Percentiles rank a stretch among this genome's conserved stretches.
phyloP scores from a whole-genome alignment of 805 yeast species.

The Barnettozyma siamensis region DNA sequence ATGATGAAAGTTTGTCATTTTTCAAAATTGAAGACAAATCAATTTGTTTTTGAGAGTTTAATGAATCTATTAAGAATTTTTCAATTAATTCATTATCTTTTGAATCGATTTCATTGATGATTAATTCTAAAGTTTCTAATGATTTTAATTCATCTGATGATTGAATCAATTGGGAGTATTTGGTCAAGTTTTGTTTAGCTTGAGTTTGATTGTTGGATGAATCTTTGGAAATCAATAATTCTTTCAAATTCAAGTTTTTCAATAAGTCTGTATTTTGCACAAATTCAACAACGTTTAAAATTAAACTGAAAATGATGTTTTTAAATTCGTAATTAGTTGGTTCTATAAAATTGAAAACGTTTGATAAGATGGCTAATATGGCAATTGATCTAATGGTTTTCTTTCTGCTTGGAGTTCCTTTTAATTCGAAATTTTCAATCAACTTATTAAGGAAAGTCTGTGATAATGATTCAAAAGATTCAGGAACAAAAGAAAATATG shows the following conservation, averaged over 20 bases:
- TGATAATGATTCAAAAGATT: conserved; percentile 6
- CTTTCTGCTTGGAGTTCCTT: conserved; percentile 9
- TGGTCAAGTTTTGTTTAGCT: conserved; percentile 1
- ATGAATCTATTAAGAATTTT: conserved; percentile 3
- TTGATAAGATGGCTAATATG: conserved; percentile 18
- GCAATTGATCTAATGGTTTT: conserved; percentile 11
- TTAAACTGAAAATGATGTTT: conserved; percentile 15
- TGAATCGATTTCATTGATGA: conserved; percentile 3
- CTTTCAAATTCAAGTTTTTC: conserved; percentile 1
- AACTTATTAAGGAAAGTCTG: conserved; percentile 2
- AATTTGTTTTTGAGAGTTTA: conserved; percentile 6
- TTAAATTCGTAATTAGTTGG: conserved; percentile 12
- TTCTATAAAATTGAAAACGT: conserved; percentile 17
- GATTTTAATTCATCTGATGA: conserved; percentile 3
- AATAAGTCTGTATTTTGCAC: conserved; percentile 6
- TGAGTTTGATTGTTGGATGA: neutral
- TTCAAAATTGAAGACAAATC: conserved; percentile 3
- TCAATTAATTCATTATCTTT: conserved; percentile 1
- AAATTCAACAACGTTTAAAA: conserved; percentile 10
- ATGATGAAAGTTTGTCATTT: neutral
- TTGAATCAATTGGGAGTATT: neutral
- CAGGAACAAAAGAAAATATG: conserved; percentile 15
- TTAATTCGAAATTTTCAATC: conserved; percentile 2
- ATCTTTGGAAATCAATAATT: neutral
- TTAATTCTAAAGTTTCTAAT: conserved; percentile 1